Evolutionary conservation across 805 yeast genomes (phyloP).

Genomic region (Candida railenensis): DNA sequence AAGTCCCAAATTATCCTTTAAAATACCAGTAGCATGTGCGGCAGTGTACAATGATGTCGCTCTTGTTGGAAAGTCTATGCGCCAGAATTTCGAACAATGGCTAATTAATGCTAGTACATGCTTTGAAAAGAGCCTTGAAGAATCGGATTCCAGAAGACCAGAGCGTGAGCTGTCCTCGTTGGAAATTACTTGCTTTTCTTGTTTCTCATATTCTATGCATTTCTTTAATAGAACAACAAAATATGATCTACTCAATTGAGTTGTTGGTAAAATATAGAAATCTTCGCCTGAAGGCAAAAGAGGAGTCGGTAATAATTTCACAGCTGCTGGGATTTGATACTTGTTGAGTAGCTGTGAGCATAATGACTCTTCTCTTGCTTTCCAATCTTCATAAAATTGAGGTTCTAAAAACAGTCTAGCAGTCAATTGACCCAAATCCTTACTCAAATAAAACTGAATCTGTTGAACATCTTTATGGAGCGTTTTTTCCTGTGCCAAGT

Average conservation of each 20-base stretch:
- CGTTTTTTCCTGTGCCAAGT: conserved; percentile 37
- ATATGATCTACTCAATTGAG: conserved; percentile 34
- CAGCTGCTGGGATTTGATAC: conserved; percentile 32
- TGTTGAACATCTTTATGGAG: conserved; percentile 36
- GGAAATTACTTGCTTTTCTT: conserved; percentile 3
- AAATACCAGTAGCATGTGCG: conserved; percentile 30
- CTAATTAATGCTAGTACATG: conserved; percentile 42
- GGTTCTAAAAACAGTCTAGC: conserved; percentile 22
- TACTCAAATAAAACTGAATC: conserved; percentile 30
- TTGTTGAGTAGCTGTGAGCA: conserved; percentile 24
- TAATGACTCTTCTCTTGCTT: conserved; percentile 21
- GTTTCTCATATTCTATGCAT: conserved; percentile 42
- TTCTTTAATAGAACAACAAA: conserved; percentile 39
- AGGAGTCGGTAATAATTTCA: conserved; percentile 30
- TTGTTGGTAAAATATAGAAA: conserved; percentile 34
- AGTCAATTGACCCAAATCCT: conserved; percentile 40
- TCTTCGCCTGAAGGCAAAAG: conserved; percentile 34
- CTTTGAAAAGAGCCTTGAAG: conserved; percentile 33
- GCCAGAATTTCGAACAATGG: conserved; percentile 56
- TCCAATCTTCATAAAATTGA: conserved; percentile 32
- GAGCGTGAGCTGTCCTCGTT: background rate
- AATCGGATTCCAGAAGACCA: background rate
- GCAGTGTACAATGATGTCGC: conserved; percentile 53
- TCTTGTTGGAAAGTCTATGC: conserved; percentile 49
- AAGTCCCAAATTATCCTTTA: conserved; percentile 29